phyloP scores from a whole-genome alignment of 441 rosid genomes.

The Daphne laureola region DNA sequence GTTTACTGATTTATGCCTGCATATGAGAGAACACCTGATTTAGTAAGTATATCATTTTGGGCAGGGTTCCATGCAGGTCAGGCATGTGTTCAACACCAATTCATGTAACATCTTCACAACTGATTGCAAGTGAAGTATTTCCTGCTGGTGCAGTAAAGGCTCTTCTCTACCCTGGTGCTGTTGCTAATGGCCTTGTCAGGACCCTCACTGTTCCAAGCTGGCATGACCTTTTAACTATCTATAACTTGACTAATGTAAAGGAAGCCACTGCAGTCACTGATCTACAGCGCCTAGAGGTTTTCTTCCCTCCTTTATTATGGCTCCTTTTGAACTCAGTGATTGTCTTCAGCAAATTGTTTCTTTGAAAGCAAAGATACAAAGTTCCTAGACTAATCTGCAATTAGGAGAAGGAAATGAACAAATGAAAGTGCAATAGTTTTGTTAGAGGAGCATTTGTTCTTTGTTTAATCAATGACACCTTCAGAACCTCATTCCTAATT shows the following conservation, averaged over 20 bases:
- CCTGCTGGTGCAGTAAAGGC: slow-evolving; percentile 68
- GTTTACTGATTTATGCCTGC: too few relatives aligned
- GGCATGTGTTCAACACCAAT: slow-evolving; percentile 85
- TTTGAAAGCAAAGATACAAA: too few relatives aligned
- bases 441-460: too few relatives aligned
- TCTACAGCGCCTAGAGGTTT: slow-evolving; percentile 91
- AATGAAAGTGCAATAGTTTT: too few relatives aligned
- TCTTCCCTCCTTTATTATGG: neutral
- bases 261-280: slow-evolving; percentile 72
- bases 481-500: slow-evolving; percentile 7
- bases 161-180: slow-evolving; percentile 86
- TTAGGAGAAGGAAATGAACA: too few relatives aligned
- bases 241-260: slow-evolving; percentile 63
- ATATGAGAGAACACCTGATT: too few relatives aligned
- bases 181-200: slow-evolving; percentile 45
- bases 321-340: too few relatives aligned
- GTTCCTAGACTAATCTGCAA: too few relatives aligned
- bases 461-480: too few relatives aligned
- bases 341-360: too few relatives aligned
- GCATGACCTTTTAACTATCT: slow-evolving; percentile 54
- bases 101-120: slow-evolving; percentile 88
- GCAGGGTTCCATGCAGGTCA: slow-evolving; percentile 86
- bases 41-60: neutral
- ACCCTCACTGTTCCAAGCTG: slow-evolving; percentile 64
- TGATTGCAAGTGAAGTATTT: slow-evolving; percentile 87